These are phyloP conservation scores for Oryza meridionalis DNA, from an alignment of 176 grass and related monocot species.

Conservation along the genomic window DNA sequence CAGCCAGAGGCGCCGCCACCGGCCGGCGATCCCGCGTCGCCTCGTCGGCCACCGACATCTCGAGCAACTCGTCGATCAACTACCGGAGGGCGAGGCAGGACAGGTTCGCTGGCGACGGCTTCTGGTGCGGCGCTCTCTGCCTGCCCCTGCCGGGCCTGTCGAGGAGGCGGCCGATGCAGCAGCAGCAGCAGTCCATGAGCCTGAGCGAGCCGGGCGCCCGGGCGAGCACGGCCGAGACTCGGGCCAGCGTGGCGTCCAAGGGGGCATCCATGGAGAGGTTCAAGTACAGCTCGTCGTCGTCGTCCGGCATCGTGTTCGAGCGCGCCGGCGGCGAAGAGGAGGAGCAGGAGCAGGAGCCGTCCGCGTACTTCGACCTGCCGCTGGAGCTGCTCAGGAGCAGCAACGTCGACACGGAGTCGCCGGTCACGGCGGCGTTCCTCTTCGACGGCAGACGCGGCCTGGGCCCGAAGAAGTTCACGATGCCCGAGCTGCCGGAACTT, in stretches of 20 bases:
- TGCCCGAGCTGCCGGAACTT: conserved; percentile 38
- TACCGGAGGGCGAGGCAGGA: conserved; percentile 45
- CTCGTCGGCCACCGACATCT: conserved; percentile 44
- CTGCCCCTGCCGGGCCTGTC: conserved; percentile 60
- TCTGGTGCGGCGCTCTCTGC: conserved; percentile 69
- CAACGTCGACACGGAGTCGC: conserved; percentile 53
- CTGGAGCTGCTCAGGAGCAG: conserved; percentile 52
- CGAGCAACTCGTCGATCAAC: conserved; percentile 40
- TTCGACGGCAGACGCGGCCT: conserved; percentile 44
- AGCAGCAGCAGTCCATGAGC: conserved; percentile 56
- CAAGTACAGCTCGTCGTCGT: conserved; percentile 51
- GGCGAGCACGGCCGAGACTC: conserved; percentile 21
- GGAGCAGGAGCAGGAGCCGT: conserved; percentile 22
- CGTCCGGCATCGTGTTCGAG: conserved; percentile 32
- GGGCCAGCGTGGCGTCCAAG: conserved; percentile 44
- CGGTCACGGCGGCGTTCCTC: conserved; percentile 55
- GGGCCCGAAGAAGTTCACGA: conserved; percentile 23
- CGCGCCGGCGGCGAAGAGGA: conserved; percentile 26
- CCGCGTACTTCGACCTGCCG: conserved; percentile 63
- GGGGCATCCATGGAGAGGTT: conserved; percentile 68
- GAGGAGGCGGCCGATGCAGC: conserved; percentile 53
- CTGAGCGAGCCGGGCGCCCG: conserved; percentile 20
- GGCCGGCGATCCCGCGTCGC: conserved; percentile 27
- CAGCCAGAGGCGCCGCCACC: not conserved
- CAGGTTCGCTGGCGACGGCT: conserved; percentile 47